These are phyloP conservation scores for Stachybotrys elegans DNA, from an alignment of 2,329 filamentous ascomycete species.

Conservation along the genomic window DNA sequence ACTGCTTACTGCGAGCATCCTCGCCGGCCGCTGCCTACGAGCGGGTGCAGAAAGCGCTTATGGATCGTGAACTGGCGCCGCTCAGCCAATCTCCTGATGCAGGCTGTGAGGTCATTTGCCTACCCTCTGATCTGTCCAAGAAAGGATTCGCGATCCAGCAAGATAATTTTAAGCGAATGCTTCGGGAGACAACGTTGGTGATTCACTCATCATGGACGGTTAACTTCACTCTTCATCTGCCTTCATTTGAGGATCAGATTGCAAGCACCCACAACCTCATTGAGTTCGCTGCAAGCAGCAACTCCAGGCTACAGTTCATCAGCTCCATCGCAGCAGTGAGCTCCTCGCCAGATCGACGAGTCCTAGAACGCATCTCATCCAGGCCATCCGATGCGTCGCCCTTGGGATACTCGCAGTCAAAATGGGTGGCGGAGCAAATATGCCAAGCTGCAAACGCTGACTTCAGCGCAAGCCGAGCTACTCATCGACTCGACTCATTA, in stretches of 20 bases:
- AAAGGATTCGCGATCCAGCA: neutral
- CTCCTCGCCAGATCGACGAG: slow-evolving; percentile 19
- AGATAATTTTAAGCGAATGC: slow-evolving; percentile 3
- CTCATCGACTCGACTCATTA: neutral
- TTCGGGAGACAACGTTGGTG: slow-evolving; percentile 13
- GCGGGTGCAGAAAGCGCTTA: slow-evolving; percentile 10
- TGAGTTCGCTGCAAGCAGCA: slow-evolving; percentile 19
- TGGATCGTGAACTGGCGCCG: neutral
- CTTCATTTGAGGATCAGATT: slow-evolving; percentile 46
- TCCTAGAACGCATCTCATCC: slow-evolving; percentile 24
- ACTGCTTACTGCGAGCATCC: slow-evolving; percentile 36
- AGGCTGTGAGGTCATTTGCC: slow-evolving; percentile 9
- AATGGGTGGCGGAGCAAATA: slow-evolving; percentile 34
- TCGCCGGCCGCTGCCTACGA: slow-evolving; percentile 5
- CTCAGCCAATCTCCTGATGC: slow-evolving; percentile 2
- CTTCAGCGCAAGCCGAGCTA: slow-evolving; percentile 1
- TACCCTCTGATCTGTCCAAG: slow-evolving; percentile 9
- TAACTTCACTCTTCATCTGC: slow-evolving; percentile 48
- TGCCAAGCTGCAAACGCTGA: slow-evolving; percentile 26
- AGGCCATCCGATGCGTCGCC: slow-evolving; percentile 20
- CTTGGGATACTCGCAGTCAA: slow-evolving; percentile 39
- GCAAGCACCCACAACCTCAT: slow-evolving; percentile 38
- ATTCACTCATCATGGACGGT: slow-evolving; percentile 52
- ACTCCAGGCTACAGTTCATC: slow-evolving; percentile 39
- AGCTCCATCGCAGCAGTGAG: slow-evolving; percentile 43